These are phyloP conservation scores for Geoglossum glabrum DNA, from an alignment of 495 filamentous ascomycete species.

Conservation along the genomic window DNA sequence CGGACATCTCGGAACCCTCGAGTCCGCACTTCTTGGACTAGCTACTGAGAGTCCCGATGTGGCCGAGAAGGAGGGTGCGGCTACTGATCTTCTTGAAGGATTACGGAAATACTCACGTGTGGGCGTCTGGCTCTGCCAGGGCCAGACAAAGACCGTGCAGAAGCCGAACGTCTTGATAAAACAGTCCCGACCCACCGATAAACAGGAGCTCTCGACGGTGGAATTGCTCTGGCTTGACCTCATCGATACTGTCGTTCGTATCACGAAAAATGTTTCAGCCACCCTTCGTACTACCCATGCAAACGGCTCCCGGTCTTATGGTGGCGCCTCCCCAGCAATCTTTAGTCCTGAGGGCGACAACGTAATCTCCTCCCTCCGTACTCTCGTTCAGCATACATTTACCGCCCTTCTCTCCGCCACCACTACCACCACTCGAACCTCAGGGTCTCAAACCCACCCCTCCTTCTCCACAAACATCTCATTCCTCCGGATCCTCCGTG, in stretches of 20 bases:
- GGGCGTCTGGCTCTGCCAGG: slow-evolving; percentile 88
- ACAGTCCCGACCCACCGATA: slow-evolving; percentile 15
- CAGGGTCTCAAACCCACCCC: slow-evolving; percentile 14
- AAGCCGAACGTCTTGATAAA: slow-evolving; percentile 11
- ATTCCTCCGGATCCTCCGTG: slow-evolving; percentile 75
- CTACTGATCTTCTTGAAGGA: slow-evolving; percentile 46
- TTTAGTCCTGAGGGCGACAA: slow-evolving; percentile 14
- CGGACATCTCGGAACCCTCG: slow-evolving; percentile 53
- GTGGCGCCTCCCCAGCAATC: neutral
- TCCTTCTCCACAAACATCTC: slow-evolving; percentile 32
- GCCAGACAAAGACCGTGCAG: slow-evolving; percentile 51
- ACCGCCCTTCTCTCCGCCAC: slow-evolving; percentile 45
- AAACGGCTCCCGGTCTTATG: slow-evolving; percentile 7
- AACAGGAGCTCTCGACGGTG: slow-evolving; percentile 48
- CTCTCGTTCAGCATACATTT: slow-evolving; percentile 74
- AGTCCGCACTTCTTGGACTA: slow-evolving; percentile 57
- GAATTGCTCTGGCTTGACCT: slow-evolving; percentile 82
- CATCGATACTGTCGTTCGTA: slow-evolving; percentile 63
- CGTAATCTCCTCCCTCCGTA: slow-evolving; percentile 44
- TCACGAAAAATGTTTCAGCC: slow-evolving; percentile 34
- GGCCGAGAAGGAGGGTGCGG: slow-evolving; percentile 25
- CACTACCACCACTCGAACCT: slow-evolving; percentile 15
- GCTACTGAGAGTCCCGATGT: slow-evolving; percentile 32
- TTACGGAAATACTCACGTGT: slow-evolving; percentile 77
- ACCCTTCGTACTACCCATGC: neutral